Evolutionary conservation across 768 basidiomycete genomes (phyloP).

Genomic region (Macrocybe gigantea): DNA sequence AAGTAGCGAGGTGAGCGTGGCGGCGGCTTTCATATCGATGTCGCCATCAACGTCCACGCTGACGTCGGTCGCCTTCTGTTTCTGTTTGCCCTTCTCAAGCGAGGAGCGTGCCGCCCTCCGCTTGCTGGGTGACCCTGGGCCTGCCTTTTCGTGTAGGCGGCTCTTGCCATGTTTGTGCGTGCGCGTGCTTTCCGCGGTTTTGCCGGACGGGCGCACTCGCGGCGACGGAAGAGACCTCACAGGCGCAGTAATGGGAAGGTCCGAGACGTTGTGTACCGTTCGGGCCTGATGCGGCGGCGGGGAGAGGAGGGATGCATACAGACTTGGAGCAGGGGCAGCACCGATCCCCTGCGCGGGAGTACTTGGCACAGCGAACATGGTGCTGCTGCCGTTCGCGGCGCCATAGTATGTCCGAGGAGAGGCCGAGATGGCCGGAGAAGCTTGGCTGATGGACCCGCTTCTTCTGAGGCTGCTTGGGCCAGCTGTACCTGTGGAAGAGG

Average conservation of each 20-base stretch:
- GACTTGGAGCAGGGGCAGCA: slow-evolving; percentile 43
- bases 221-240: slow-evolving; percentile 40
- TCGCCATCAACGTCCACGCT: slow-evolving; percentile 45
- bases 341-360: slow-evolving; percentile 6
- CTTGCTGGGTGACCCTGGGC: slow-evolving; percentile 31
- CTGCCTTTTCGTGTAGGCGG: slow-evolving; percentile 23
- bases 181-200: slow-evolving; percentile 41
- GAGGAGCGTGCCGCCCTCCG: slow-evolving; percentile 35
- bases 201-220: slow-evolving; percentile 35
- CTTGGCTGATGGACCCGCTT: slow-evolving; percentile 39
- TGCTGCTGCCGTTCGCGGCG: slow-evolving; percentile 24
- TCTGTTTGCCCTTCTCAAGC: slow-evolving; percentile 43
- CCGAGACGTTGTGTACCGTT: slow-evolving; percentile 70
- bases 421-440: slow-evolving; percentile 34
- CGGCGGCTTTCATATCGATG: slow-evolving; percentile 79
- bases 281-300: slow-evolving; percentile 69
- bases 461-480: slow-evolving; percentile 24
- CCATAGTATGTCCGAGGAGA: slow-evolving; percentile 41
- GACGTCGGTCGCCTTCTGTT: slow-evolving; percentile 20
- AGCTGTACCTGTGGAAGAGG: slow-evolving; percentile 25
- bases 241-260: slow-evolving; percentile 60
- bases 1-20: slow-evolving; percentile 68
- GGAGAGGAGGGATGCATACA: slow-evolving; percentile 72
- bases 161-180: slow-evolving; percentile 31
- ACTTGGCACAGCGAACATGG: slow-evolving; percentile 9